phyloP scores from a whole-genome alignment of 345 rosid genomes.

The Populus alba region DNA sequence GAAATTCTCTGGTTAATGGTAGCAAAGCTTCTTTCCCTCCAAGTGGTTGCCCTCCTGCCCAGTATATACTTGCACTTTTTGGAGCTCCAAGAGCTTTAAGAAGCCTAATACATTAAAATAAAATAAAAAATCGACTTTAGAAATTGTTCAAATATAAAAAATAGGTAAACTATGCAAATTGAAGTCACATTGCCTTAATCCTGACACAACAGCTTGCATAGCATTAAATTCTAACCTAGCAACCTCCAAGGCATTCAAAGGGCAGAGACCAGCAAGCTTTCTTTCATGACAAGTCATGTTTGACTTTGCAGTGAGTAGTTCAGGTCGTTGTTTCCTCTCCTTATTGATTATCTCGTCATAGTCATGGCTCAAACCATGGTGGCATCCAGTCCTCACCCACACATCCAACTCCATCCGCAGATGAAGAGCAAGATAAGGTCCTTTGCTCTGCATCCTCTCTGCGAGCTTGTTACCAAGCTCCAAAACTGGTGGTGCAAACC shows the following conservation, averaged over 20 bases:
- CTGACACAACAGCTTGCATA: not conserved
- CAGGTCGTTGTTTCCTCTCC: conserved; percentile 81
- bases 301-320: conserved; percentile 80
- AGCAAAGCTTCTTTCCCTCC: conserved; percentile 77
- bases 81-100: conserved; percentile 94
- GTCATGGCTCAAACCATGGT: conserved; percentile 68
- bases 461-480: conserved; percentile 78
- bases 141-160: not conserved
- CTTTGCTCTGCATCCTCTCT: conserved; percentile 74
- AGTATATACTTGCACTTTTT: conserved; percentile 58
- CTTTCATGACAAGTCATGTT: conserved; percentile 77
- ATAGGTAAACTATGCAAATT: not conserved
- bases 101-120: conserved; percentile 44
- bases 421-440: conserved; percentile 91
- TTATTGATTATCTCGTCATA: conserved; percentile 64
- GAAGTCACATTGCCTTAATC: not conserved
- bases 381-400: conserved; percentile 96
- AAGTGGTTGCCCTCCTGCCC: conserved; percentile 96
- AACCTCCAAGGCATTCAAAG: conserved; percentile 81
- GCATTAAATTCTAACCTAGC: conserved; percentile 50
- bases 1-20: conserved; percentile 64
- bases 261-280: conserved; percentile 89
- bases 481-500: conserved; percentile 62
- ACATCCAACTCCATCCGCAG: conserved; percentile 88
- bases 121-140: not conserved